Conservation (phyloP, 345 rosid species). For the Corymbia maculata region DNA sequence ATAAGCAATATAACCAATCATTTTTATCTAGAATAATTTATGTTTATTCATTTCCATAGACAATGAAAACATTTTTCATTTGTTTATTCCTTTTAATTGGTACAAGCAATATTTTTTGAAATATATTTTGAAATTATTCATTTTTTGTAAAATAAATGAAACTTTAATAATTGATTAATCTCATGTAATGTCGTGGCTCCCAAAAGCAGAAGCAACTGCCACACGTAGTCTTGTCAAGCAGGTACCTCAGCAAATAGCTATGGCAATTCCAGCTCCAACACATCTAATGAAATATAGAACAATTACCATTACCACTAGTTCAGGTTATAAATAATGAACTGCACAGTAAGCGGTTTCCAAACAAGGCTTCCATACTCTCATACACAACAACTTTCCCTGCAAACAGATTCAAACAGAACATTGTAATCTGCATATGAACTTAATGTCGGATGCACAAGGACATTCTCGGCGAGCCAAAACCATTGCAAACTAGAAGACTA, state of each 20-base stretch:
- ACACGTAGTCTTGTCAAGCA: neutral
- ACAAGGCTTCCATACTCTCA: neutral
- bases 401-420: neutral
- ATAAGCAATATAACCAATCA: neutral
- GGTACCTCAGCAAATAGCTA: neutral
- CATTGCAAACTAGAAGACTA: neutral
- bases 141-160: too few species aligned
- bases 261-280: neutral
- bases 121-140: too few species aligned
- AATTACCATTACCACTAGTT: neutral
- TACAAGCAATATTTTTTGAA: rapidly evolving
- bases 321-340: neutral
- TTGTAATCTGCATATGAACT: neutral
- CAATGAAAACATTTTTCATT: rapidly evolving
- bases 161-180: neutral
- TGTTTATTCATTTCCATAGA: too few species aligned
- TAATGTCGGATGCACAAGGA: neutral
- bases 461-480: neutral
- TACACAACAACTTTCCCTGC: neutral
- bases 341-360: neutral
- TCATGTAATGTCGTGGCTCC: neutral
- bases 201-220: neutral
- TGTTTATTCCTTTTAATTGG: too few species aligned
- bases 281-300: neutral
- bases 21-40: neutral